Base-by-base conservation (phyloP, 768 basidiomycete species). In the Peribolospora baueri region DNA sequence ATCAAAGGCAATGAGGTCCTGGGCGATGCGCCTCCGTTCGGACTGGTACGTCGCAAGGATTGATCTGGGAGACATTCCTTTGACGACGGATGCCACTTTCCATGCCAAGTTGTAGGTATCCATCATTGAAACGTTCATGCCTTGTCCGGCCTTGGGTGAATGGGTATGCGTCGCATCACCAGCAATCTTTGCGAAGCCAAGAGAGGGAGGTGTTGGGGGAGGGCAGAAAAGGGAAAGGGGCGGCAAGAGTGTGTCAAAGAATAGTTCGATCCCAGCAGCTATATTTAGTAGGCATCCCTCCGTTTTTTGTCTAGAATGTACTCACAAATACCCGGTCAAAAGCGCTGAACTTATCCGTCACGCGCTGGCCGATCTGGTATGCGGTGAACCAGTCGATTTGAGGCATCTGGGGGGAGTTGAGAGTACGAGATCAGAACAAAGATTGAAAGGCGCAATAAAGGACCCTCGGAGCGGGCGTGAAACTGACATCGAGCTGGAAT, bases 351-450 rank as follows among this genome's bases (percentile, higher is more conserved):
- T 68, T 69, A 5, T 78, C 74, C 5, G 81, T 80, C 1, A 84
- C 77, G 9, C 81, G 75, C 61, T 84, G 82, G 2, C 81, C 81
- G 56, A 83, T 81, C 80, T 60, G 58, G 61, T 82, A 84, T 36
- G 79, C 72, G 3, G 81, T 81, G 76, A 77, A 81, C 80, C 80
- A 82, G 39, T 80, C 72, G 37, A 78, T 71, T 6, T 66, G 8
- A 36, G 49, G 14, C 8, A 47, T 36, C 3, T 8, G 25, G 11
- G 2, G 42, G 14, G 38, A 52, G 14, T 5, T 3, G 36, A 50
- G 38, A 2, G n/a, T 42, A 38, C 36, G 3, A 39, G 7, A 41
- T 2, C 7, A 5, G 13, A 41, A 50, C 14, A 5, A 53, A 50
- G 56, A n/a, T 57, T 56, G 55, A 54, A 61, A 57, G 61, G 61